Base-by-base conservation (phyloP, 2,329 filamentous ascomycete genomes). In the Dactylellina haptotyla region DNA sequence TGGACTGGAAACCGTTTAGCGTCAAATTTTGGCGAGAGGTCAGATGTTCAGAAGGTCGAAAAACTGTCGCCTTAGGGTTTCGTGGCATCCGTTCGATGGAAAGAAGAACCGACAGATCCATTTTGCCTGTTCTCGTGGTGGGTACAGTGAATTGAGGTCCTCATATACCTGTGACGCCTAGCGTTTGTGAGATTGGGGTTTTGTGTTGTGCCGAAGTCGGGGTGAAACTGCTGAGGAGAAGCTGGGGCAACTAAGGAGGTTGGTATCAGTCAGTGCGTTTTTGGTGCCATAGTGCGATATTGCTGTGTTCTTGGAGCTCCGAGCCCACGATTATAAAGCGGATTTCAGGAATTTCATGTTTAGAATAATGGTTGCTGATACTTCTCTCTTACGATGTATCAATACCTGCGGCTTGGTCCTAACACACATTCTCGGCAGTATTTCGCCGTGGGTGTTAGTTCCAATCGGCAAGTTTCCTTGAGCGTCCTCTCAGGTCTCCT, bases 131-230 rank as follows among this genome's bases (percentile, higher is more conserved):
- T 50, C 10, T 34, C n/a, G 25, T 12, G 12, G 32, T 6, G n/a
- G 46, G 25, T 6, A 50, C 5, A 14, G 12, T 30, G 26, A 12
- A 25, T 12, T 10, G 20, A 46, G 12, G 45, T 53, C 20, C 50
- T 12, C 39, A 37, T 53, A 45, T 32, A 39, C 39, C 28, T 62
- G n/a, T n/a, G 16, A 39, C 26, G 18, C 18, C 25, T 43, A 8
- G 2, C 23, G 18, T 12, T 48, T 2, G 23, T 30, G 30, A 28
- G n/a, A 25, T 34, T 26, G 6, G 12, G 9, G 28, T 58, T 53
- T 34, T 58, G 53, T 34, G 61, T 59, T 67, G 63, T 48, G 53
- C 45, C 41, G 48, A 53, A 25, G 53, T 67, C 63, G 63, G 63
- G 34, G 48, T 14, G 32, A 62, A 62, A 43, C 43, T 26, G 57